Base-by-base conservation (phyloP, 2,329 filamentous ascomycete species). In the Neofusicoccum umdonicola region DNA sequence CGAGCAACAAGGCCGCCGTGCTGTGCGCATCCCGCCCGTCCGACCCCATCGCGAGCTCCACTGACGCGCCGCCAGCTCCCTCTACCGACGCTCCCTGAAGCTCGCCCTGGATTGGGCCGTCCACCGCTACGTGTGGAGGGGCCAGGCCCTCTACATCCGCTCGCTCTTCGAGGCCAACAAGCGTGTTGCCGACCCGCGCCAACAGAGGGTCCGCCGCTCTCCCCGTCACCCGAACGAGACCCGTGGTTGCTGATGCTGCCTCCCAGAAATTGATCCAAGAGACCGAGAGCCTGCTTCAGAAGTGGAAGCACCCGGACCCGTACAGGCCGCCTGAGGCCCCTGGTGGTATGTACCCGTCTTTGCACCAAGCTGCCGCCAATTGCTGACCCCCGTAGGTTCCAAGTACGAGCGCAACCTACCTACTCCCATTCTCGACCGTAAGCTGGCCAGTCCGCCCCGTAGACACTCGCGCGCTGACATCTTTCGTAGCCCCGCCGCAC, bases 291-390 rank as follows among this genome's bases (percentile, higher is more conserved):
- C 77, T 97, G 66, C 82, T 99, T 68, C 88, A 95, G 73, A 91
- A 89, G 78, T 99, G 94, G 94, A 98, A 98, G 82, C 95, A 99
- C 75, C 95, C 95, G 3, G 95, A 99, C 77, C 93, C 95, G 37
- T 98, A 97, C 77, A 84, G 87, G 71, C 87, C 90, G 69, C 95
- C 95, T 13, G 96, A 92, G 47, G 94, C 95, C 44, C 95, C 95
- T 11, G 95, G 95, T 85, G 95, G 94, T 95, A 82, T 69, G 85
- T 62, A 70, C 37, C 12, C n/a, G 12, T 39, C 67, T 51, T 64
- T 31, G 27, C 27, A 31, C 6, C 27, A 31, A 11, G 13, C 39
- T n/a, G 68, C 67, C 69, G 68, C 66, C 63, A 68, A 19, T 56
- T 58, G 58, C 50, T 66, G 62, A 66, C 66, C 56, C 64, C 67